Evolutionary conservation across 202 grass and related monocot genomes (phyloP).

Genomic region (Sporobolus alterniflorus): DNA sequence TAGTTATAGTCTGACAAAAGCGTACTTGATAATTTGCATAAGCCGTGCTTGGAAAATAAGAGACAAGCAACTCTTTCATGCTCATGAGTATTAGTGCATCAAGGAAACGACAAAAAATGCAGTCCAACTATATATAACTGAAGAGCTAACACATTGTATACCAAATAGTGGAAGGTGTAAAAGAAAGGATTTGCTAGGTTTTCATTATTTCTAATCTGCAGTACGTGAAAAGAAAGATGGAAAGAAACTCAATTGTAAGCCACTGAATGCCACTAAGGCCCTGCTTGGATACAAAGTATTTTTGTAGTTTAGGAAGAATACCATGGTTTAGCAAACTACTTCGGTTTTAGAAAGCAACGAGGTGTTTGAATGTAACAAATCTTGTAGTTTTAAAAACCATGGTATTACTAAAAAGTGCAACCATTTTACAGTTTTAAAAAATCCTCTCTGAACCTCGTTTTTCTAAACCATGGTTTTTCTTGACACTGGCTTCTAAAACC

Average conservation of each 20-base stretch:
- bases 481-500: too few species aligned
- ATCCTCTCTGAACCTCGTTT: too few species aligned
- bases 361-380: too few species aligned
- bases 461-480: too few species aligned
- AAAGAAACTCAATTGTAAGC: neutral
- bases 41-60: neutral
- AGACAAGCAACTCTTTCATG: neutral
- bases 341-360: too few species aligned
- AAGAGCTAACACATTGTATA: constrained; percentile 4
- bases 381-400: too few species aligned
- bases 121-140: neutral
- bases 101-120: neutral
- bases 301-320: too few species aligned
- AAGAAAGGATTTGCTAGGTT: constrained; percentile 2
- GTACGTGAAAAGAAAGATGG: neutral
- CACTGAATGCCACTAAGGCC: too few species aligned
- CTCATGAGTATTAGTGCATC: neutral
- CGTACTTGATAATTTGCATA: neutral
- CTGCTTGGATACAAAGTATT: too few species aligned
- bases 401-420: too few species aligned
- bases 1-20: neutral
- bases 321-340: too few species aligned
- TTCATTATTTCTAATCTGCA: neutral
- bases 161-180: constrained; percentile 1
- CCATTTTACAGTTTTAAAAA: too few species aligned